These are phyloP conservation scores for Scutellospora calospora DNA, from an alignment of 371 early-diverging fungal species.

Conservation along the genomic window DNA sequence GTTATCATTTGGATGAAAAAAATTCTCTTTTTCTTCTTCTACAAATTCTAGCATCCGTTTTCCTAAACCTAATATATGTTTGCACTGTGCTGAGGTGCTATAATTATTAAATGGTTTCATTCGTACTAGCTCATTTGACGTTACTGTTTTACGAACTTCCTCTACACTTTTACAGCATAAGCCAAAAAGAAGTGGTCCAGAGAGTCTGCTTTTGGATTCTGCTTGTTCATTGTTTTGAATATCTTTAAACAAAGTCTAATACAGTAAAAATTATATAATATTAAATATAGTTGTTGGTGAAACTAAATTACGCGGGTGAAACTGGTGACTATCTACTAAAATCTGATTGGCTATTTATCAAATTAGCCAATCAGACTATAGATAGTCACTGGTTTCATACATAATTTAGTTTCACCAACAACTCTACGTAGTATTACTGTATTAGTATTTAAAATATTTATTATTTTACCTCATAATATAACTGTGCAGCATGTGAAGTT, in stretches of 20 bases:
- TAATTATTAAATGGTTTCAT: neutral
- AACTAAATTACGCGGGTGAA: too few species aligned
- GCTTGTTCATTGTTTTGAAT: neutral
- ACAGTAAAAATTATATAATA: neutral
- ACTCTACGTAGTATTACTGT: neutral
- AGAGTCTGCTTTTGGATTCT: neutral
- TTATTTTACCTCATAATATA: neutral
- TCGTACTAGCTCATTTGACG: neutral
- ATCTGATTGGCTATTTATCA: too few species aligned
- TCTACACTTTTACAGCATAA: neutral
- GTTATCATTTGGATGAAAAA: neutral
- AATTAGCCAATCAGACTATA: too few species aligned
- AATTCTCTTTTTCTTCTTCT: conserved; percentile 1
- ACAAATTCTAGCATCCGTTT: neutral
- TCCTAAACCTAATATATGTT: neutral
- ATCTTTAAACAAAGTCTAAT: neutral
- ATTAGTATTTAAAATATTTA: neutral
- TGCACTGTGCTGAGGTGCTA: neutral
- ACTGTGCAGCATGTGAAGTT: neutral
- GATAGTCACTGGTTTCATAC: too few species aligned
- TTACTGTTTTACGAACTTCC: neutral
- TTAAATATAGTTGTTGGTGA: too few species aligned
- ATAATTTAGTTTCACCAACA: too few species aligned
- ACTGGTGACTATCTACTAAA: neutral
- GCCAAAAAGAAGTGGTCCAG: neutral